Percentiles rank a stretch among this genome's conserved stretches.
phyloP scores from a whole-genome alignment of 1,284 basidiomycete species.

The Filobasidium uniguttulatum region DNA sequence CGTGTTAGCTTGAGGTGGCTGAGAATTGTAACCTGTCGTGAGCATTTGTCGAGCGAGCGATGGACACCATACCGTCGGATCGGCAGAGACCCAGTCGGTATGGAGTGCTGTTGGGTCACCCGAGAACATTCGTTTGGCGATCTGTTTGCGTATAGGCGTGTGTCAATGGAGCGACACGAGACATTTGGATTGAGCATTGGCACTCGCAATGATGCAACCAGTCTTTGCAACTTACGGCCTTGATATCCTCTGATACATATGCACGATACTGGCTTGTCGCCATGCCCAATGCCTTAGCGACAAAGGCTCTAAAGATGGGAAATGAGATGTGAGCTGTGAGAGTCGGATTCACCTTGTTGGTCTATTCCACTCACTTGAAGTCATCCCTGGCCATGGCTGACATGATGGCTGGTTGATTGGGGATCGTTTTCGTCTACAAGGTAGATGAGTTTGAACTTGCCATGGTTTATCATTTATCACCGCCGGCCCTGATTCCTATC shows the following conservation, averaged over 20 bases:
- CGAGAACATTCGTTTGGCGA: background rate
- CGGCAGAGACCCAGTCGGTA: background rate
- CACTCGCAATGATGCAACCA: conserved; percentile 33
- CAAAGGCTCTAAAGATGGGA: conserved; percentile 33
- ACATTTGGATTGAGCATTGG: conserved; percentile 31
- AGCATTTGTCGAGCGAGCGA: too few species aligned
- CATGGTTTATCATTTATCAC: too few species aligned
- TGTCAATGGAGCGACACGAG: conserved; percentile 22
- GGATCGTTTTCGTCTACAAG: too few species aligned
- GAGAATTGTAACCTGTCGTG: too few species aligned
- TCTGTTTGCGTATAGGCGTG: conserved; percentile 26
- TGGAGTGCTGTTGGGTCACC: background rate
- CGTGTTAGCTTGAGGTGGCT: too few species aligned
- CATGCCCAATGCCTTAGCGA: conserved; percentile 31
- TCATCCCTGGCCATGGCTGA: too few species aligned
- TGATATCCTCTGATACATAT: conserved; percentile 34
- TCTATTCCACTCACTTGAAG: too few species aligned
- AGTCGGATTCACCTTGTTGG: too few species aligned
- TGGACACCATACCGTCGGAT: background rate
- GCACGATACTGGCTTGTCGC: conserved; percentile 33
- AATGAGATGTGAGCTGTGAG: too few species aligned
- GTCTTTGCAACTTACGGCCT: conserved; percentile 29
- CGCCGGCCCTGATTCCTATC: too few species aligned
- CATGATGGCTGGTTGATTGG: too few species aligned
- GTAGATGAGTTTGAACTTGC: too few species aligned